These are phyloP conservation scores for Seiridium unicorne DNA, from an alignment of 2,329 filamentous ascomycete species.

Conservation along the genomic window DNA sequence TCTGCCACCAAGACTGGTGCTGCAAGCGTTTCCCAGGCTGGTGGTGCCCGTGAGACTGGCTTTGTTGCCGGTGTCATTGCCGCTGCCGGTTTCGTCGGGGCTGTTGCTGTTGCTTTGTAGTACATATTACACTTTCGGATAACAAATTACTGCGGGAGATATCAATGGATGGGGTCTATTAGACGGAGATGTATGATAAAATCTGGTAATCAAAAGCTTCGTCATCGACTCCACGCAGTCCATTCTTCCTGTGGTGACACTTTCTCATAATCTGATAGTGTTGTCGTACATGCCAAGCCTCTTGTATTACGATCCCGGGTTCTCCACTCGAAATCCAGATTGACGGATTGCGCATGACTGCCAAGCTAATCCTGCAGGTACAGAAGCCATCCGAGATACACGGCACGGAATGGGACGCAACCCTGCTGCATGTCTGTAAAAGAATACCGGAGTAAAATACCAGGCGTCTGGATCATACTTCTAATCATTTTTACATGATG, in stretches of 20 bases:
- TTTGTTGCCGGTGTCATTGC: conserved; percentile 14
- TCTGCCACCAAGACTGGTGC: not conserved
- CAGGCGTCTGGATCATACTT: too few relatives aligned
- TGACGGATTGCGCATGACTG: not conserved
- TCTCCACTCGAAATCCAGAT: not conserved
- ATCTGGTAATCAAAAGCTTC: too few relatives aligned
- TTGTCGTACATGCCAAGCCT: not conserved
- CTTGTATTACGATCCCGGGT: not conserved
- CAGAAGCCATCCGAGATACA: not conserved
- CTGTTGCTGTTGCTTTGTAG: conserved; percentile 10
- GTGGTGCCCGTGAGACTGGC: conserved; percentile 17
- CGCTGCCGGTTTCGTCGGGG: conserved; percentile 18
- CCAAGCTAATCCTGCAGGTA: not conserved
- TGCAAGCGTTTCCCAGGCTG: not conserved
- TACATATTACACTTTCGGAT: too few relatives aligned
- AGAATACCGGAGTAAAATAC: too few relatives aligned
- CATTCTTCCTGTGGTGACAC: too few relatives aligned
- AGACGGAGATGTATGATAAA: too few relatives aligned
- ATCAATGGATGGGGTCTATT: too few relatives aligned
- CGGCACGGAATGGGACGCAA: not conserved
- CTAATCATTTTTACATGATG: too few relatives aligned
- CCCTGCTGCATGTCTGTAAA: not conserved
- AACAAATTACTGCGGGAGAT: too few relatives aligned
- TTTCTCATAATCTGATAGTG: not conserved
- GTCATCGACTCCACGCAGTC: too few relatives aligned